Conservation (phyloP, 345 rosid species). For the Salix koriyanagi region DNA sequence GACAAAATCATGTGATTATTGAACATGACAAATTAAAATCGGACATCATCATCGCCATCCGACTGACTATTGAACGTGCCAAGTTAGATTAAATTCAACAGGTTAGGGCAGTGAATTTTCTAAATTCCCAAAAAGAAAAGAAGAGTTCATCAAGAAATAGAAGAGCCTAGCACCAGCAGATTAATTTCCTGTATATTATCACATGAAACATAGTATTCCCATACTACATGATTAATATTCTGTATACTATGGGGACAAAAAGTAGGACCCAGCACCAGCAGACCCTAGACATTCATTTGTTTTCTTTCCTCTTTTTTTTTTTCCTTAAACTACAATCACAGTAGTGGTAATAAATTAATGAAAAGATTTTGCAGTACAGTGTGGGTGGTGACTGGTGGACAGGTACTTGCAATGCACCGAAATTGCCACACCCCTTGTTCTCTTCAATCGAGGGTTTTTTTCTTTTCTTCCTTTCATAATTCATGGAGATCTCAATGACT, state of each 20-base stretch:
- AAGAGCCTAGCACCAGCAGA: too few relatives aligned
- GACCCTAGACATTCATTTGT: too few relatives aligned
- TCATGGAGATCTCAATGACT: conserved; percentile 36
- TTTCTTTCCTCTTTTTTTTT: too few relatives aligned
- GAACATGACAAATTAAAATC: too few relatives aligned
- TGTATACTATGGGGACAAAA: neutral
- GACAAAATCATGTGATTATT: too few relatives aligned
- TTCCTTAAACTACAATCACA: neutral
- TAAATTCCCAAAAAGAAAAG: neutral
- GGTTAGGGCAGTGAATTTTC: too few relatives aligned
- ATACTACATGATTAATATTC: neutral
- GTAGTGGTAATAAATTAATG: neutral
- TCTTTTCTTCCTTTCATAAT: conserved; percentile 16
- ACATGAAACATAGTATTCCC: neutral
- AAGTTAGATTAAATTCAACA: too few relatives aligned
- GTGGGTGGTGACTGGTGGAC: conserved; percentile 5
- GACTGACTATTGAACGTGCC: too few relatives aligned
- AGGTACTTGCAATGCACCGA: conserved; percentile 40
- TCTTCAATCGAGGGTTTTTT: conserved; percentile 38
- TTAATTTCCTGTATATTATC: too few relatives aligned
- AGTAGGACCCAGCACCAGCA: too few relatives aligned
- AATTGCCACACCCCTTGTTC: conserved; percentile 42
- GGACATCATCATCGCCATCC: too few relatives aligned
- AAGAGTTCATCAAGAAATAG: neutral
- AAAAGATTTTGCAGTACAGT: too few relatives aligned